These are phyloP conservation scores for Achaetomium macrosporum DNA, from an alignment of 2,329 filamentous ascomycete species.

Conservation along the genomic window DNA sequence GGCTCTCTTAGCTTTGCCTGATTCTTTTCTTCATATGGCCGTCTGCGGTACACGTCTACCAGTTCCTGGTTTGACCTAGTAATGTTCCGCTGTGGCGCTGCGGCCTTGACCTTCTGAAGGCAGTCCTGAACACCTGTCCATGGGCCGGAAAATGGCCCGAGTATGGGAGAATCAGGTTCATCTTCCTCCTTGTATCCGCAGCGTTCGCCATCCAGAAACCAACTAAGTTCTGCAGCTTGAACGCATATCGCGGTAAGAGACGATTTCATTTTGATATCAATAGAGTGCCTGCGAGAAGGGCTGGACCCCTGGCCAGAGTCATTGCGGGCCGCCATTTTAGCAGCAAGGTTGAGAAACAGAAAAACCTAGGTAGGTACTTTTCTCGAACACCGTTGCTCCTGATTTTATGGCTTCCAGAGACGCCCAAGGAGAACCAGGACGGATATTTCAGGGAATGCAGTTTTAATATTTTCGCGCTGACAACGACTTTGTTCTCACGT, in stretches of 20 bases:
- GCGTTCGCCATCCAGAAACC: background rate
- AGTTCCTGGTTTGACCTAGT: background rate
- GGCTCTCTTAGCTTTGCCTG: no score
- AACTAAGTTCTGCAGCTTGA: background rate
- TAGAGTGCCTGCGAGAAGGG: background rate
- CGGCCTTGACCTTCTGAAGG: background rate
- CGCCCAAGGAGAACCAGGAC: no score
- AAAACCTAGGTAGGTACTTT: no score
- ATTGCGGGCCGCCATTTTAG: no score
- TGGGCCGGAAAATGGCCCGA: slow-evolving; percentile 2
- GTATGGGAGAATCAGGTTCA: background rate
- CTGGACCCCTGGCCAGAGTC: background rate
- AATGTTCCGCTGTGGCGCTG: background rate
- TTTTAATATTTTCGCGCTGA: background rate
- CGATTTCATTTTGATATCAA: background rate
- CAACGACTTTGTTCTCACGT: background rate
- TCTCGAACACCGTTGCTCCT: no score
- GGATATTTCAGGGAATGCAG: background rate
- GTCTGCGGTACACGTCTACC: background rate
- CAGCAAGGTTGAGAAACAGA: background rate
- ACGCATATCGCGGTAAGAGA: background rate
- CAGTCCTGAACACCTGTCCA: background rate
- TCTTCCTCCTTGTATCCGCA: background rate
- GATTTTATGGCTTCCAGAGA: no score
- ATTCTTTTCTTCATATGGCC: background rate